A percentile compares a stretch with the other conserved stretches of the same genome.
Evolutionary conservation across 345 rosid species (phyloP).

Genomic region (Pistacia atlantica): DNA sequence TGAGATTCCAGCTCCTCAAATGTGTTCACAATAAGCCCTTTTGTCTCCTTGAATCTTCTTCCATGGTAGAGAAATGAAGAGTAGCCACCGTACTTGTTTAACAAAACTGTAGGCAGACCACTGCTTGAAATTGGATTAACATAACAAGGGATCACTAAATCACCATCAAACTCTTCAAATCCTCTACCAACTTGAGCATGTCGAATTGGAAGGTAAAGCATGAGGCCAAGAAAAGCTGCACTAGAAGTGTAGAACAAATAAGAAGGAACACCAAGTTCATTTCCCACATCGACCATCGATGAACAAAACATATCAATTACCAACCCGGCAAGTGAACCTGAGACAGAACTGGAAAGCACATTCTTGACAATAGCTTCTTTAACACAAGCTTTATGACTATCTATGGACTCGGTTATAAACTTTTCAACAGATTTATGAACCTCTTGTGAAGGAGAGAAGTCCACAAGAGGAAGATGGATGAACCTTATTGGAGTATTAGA

Average conservation of each 20-base stretch:
- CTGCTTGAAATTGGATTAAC: conserved; percentile 23
- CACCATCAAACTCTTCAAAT: conserved; percentile 3
- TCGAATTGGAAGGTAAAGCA: conserved; percentile 19
- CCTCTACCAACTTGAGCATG: conserved; percentile 13
- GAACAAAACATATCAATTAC: conserved; percentile 41
- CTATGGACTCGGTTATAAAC: neutral
- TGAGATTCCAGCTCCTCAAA: conserved; percentile 33
- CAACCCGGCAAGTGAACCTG: conserved; percentile 29
- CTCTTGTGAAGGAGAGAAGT: neutral
- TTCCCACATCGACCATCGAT: conserved; percentile 37
- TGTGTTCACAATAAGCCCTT: conserved; percentile 38
- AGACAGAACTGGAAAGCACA: neutral
- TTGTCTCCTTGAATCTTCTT: conserved; percentile 20
- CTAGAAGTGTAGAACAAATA: conserved; percentile 35
- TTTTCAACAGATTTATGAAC: neutral
- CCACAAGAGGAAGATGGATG: conserved; percentile 13
- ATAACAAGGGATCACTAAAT: conserved; percentile 13
- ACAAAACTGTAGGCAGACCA: conserved; percentile 19
- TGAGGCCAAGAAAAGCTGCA: conserved; percentile 29
- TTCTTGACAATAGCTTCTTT: conserved; percentile 18
- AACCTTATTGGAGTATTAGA: conserved; percentile 19
- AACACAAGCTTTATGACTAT: conserved; percentile 26
- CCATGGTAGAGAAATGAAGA: neutral
- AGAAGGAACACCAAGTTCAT: conserved; percentile 38
- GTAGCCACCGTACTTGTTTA: conserved; percentile 2